phyloP scores from a whole-genome alignment of 495 filamentous ascomycete genomes.

The Geoglossum glabrum region DNA sequence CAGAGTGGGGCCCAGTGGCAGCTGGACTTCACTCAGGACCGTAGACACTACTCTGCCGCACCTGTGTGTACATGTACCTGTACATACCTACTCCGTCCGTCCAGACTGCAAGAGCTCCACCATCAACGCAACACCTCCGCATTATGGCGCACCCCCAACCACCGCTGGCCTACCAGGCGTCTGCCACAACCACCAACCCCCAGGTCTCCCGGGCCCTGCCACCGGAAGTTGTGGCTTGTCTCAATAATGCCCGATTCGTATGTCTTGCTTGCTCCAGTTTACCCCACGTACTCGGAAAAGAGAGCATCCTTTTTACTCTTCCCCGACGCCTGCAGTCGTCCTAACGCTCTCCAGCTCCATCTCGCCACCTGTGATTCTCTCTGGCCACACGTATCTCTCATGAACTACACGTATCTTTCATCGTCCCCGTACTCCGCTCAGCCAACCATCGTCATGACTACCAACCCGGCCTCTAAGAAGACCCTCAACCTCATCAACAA shows the following conservation, averaged over 20 bases:
- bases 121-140: background rate
- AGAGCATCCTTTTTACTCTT: background rate
- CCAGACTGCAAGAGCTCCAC: too few relatives aligned
- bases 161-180: conserved; percentile 1
- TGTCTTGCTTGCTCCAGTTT: conserved; percentile 8
- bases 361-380: conserved; percentile 72
- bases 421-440: conserved; percentile 49
- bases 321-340: background rate
- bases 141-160: background rate
- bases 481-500: conserved; percentile 72
- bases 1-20: too few relatives aligned
- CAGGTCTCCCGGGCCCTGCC: conserved; percentile 44
- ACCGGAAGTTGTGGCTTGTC: conserved; percentile 64
- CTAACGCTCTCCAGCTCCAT: conserved; percentile 44
- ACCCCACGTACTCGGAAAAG: background rate
- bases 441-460: conserved; percentile 84
- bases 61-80: too few relatives aligned
- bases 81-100: too few relatives aligned
- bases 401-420: conserved; percentile 98
- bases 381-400: conserved; percentile 82
- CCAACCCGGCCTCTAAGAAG: conserved; percentile 73
- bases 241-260: conserved; percentile 92
- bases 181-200: background rate
- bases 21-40: too few relatives aligned
- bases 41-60: too few relatives aligned